Percentiles rank a stretch among this genome's conserved stretches.
These are phyloP conservation scores for Xylariaceae sp. DNA, from an alignment of 2,329 filamentous ascomycete species.

Conservation along the genomic window DNA sequence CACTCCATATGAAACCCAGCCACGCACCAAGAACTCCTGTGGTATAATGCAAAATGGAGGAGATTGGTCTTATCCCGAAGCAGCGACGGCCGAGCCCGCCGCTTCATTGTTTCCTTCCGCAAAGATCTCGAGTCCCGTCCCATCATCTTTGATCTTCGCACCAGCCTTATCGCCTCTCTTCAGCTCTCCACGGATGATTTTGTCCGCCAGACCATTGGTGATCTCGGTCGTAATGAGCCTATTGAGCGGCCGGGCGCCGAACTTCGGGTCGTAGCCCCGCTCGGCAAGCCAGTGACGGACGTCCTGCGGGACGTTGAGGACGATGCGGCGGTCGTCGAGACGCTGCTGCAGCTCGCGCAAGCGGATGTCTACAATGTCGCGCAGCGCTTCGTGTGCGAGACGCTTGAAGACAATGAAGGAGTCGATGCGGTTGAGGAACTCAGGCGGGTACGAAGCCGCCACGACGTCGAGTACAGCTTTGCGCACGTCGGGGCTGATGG, in stretches of 20 bases:
- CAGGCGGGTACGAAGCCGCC: conserved; percentile 69
- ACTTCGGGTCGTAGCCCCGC: conserved; percentile 84
- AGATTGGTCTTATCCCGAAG: not conserved
- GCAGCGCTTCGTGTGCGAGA: conserved; percentile 69
- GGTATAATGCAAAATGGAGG: too few species aligned
- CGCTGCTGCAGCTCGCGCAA: conserved; percentile 77
- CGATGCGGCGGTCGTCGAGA: conserved; percentile 81
- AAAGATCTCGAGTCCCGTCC: conserved; percentile 51
- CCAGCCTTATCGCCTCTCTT: conserved; percentile 69
- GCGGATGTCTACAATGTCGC: conserved; percentile 92
- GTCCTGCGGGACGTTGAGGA: conserved; percentile 62
- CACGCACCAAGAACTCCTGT: too few species aligned
- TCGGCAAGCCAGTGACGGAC: conserved; percentile 86
- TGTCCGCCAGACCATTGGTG: conserved; percentile 81
- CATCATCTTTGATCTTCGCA: conserved; percentile 63
- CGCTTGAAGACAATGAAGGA: conserved; percentile 96
- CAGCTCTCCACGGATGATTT: conserved; percentile 83
- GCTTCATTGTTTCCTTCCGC: conserved; percentile 1
- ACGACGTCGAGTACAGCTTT: conserved; percentile 87
- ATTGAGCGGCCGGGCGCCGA: conserved; percentile 87
- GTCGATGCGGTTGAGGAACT: conserved; percentile 95
- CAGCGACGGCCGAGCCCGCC: not conserved
- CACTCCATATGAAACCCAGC: too few species aligned
- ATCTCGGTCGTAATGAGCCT: conserved; percentile 87
- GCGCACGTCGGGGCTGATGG: conserved; percentile 70